Conservation (phyloP, 371 early-diverging fungal species). For the Fennellomyces sp. region DNA sequence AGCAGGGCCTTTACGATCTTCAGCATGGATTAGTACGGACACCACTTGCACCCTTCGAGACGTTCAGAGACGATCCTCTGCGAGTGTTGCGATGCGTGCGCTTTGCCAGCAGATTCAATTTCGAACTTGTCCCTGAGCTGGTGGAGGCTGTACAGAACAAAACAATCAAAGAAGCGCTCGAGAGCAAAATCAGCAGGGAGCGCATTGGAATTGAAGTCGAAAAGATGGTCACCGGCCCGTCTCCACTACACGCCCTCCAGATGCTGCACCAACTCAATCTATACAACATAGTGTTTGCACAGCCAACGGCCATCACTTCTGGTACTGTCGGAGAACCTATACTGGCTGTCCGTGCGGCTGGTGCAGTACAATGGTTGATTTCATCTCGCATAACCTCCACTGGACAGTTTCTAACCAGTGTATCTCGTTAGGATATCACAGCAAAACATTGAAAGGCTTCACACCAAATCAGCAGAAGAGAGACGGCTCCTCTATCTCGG, state of each 20-base stretch:
- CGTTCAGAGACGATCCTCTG: conserved; percentile 98
- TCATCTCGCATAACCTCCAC: too few relatives aligned
- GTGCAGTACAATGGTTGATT: conserved; percentile 54
- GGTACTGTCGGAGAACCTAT: conserved; percentile 31
- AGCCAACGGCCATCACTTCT: conserved; percentile 39
- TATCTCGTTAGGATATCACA: not conserved
- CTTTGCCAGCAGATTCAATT: conserved; percentile 93
- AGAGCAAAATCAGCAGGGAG: conserved; percentile 92
- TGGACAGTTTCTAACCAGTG: too few relatives aligned
- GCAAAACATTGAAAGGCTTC: not conserved
- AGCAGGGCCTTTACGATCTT: conserved; percentile 80
- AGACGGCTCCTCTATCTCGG: conserved; percentile 33
- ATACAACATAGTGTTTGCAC: conserved; percentile 59
- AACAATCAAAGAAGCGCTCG: conserved; percentile 71
- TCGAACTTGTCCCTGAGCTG: conserved; percentile 77
- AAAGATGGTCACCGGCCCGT: conserved; percentile 87
- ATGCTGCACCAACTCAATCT: conserved; percentile 52
- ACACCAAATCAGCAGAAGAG: conserved; percentile 4
- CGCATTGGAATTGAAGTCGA: conserved; percentile 94
- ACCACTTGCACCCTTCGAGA: conserved; percentile 90
- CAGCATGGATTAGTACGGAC: conserved; percentile 81
- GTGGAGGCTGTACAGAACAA: conserved; percentile 60
- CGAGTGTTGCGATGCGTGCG: conserved; percentile 96
- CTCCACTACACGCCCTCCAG: conserved; percentile 55
- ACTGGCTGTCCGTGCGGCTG: conserved; percentile 45